Evolutionary conservation across 306 rosid genomes (phyloP).

Genomic region (Prunus mume): DNA sequence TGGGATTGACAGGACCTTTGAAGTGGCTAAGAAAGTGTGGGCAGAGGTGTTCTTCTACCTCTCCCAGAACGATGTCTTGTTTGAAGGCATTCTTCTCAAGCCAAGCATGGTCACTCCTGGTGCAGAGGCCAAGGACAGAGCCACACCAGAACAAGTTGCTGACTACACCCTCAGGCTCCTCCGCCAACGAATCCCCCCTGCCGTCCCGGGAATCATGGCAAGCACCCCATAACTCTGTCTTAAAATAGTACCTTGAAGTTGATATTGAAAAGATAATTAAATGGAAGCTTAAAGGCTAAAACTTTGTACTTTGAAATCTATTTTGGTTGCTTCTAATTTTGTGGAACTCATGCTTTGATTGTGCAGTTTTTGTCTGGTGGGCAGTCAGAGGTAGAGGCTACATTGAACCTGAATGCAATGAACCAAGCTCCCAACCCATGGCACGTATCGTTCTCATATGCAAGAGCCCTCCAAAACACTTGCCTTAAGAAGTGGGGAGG

Average conservation of each 20-base stretch:
- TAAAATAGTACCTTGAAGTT: too few species aligned
- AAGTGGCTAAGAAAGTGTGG: conserved; percentile 85
- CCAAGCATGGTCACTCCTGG: conserved; percentile 99
- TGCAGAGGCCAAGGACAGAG: conserved; percentile 74
- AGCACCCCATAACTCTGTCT: conserved; percentile 3
- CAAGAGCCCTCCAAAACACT: conserved; percentile 98
- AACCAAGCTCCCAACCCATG: conserved; percentile 79
- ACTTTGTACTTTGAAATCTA: too few species aligned
- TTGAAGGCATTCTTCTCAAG: conserved; percentile 94
- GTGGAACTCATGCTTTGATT: conserved; percentile 7
- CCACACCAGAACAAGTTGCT: conserved; percentile 68
- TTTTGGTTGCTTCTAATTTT: too few species aligned
- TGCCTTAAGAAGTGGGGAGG: conserved; percentile 94
- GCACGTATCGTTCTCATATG: conserved; percentile 96
- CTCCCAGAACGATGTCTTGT: conserved; percentile 57
- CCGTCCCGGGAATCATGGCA: conserved; percentile 98
- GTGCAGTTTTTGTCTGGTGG: conserved; percentile 94
- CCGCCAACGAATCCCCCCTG: conserved; percentile 72
- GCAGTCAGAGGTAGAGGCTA: conserved; percentile 96
- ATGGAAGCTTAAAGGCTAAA: too few species aligned
- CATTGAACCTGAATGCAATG: conserved; percentile 86
- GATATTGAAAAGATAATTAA: background rate
- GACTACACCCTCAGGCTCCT: conserved; percentile 89
- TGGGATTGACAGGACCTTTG: conserved; percentile 72
- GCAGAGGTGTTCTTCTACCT: conserved; percentile 85